A percentile compares a stretch with the other conserved stretches of the same genome.
phyloP scores from a whole-genome alignment of 2,329 filamentous ascomycete genomes.

The Tolypocladium endophyticum region DNA sequence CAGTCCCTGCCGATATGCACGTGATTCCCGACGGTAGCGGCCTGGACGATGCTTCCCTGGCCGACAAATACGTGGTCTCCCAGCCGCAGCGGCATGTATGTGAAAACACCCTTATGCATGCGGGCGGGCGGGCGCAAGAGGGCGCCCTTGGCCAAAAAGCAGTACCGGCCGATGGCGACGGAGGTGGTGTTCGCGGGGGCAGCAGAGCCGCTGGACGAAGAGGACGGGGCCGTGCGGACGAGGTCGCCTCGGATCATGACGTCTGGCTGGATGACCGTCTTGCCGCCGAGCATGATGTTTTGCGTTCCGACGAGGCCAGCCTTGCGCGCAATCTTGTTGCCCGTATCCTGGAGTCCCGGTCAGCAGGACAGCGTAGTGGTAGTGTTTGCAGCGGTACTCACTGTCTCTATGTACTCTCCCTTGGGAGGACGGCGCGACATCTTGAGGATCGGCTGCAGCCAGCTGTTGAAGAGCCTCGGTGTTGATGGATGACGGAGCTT shows the following conservation, averaged over 20 bases:
- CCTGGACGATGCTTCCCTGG: conserved; percentile 63
- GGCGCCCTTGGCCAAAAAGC: conserved; percentile 70
- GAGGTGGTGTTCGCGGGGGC: conserved; percentile 48
- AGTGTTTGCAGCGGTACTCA: conserved; percentile 21
- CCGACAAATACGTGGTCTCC: conserved; percentile 93
- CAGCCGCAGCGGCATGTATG: conserved; percentile 82
- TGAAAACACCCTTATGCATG: conserved; percentile 67
- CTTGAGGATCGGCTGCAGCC: conserved; percentile 11
- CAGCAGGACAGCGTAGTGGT: background rate
- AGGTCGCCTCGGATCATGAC: conserved; percentile 91
- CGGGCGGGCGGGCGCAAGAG: conserved; percentile 76
- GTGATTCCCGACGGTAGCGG: conserved; percentile 73
- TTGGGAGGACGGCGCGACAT: conserved; percentile 73
- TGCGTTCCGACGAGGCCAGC: conserved; percentile 88
- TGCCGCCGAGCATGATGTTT: conserved; percentile 95
- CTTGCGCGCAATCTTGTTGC: conserved; percentile 94
- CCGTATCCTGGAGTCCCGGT: conserved; percentile 60
- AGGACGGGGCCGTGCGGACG: conserved; percentile 42
- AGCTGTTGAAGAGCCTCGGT: background rate
- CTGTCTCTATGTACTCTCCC: conserved; percentile 95
- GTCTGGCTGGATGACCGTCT: conserved; percentile 90
- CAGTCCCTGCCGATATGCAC: conserved; percentile 74
- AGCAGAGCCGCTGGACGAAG: conserved; percentile 21
- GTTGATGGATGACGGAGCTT: background rate
- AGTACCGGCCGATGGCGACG: conserved; percentile 85